Evolutionary conservation across 2,329 filamentous ascomycete species (phyloP), one percentile per base, ranked within the genome.

Genomic region (Colletotrichum chlorophyti): DNA sequence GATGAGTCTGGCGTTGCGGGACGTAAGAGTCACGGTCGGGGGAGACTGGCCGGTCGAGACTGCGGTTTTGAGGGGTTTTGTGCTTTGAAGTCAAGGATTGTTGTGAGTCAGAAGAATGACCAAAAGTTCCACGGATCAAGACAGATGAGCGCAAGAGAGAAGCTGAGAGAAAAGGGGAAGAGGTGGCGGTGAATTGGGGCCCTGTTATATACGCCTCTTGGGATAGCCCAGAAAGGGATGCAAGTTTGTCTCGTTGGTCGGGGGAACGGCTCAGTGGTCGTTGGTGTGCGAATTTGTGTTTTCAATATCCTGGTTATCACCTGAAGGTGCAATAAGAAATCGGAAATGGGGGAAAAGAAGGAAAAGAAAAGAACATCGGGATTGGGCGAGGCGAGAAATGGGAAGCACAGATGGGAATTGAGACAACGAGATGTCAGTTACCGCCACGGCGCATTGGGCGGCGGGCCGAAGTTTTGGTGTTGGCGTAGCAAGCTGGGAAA

Each of bases 391-490:
- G 26, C 38, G 43, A 60, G 51, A 42, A n/a, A n/a, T n/a, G 53
- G 53, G 27, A 50, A 57, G 57, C 51, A 60, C 43, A 50, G 51
- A 50, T 60, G 37, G 45, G 24, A 45, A 50, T 57, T n/a, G 57
- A 60, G 57, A 60, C 57, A 60, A 50, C 57, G 43, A 60, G 32
- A 60, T 60, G 57, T 60, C 57, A 60, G 57, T 60, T 55, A 49
- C 57, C 57, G 57, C 52, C 45, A 34, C 57, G 45, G 51, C 52
- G 45, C 57, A 60, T 60, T n/a, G 51, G 49, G 32, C 51, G 57
- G 23, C 43, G 57, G 57, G 57, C 51, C 52, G 57, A 31, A 58
- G 42, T 34, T 53, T 41, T 52, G 40, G 51, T 37, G 43, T 46
- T 57, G 57, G 57, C 51, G 51, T n/a, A 45, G 43, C 35, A 37